Conservation (phyloP, 2,329 filamentous ascomycete genomes). For the Alternaria sp. region DNA sequence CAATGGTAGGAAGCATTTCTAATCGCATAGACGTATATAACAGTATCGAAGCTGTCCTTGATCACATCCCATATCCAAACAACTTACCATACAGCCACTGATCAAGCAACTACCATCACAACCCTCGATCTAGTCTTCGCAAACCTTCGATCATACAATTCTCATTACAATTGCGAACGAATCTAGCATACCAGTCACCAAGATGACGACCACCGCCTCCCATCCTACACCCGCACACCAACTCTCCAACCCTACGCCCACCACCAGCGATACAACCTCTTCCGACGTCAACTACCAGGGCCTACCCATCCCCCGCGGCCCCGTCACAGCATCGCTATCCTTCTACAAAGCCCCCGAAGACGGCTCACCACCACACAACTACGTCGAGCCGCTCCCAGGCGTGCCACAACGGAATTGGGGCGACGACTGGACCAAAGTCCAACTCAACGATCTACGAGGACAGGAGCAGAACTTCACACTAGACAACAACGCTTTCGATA, state of each 20-base stretch:
- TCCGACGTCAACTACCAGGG: constrained; percentile 42
- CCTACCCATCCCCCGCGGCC: constrained; percentile 36
- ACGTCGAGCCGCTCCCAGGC: constrained; percentile 70
- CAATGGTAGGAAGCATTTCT: constrained; percentile 29
- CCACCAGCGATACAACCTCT: constrained; percentile 31
- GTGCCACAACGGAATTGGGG: constrained; percentile 70
- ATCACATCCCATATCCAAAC: constrained; percentile 12
- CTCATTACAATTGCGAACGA: background rate
- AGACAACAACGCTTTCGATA: constrained; percentile 76
- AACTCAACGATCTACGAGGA: constrained; percentile 76
- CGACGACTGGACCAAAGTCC: constrained; percentile 56
- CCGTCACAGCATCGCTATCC: constrained; percentile 34
- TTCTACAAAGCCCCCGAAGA: constrained; percentile 39
- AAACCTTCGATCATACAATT: background rate
- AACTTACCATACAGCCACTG: constrained; percentile 13
- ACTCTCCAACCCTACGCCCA: constrained; percentile 35
- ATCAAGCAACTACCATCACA: constrained; percentile 4
- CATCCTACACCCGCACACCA: constrained; percentile 53
- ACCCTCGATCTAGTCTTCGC: background rate
- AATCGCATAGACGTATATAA: constrained; percentile 37
- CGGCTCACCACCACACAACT: constrained; percentile 45
- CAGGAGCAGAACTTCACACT: constrained; percentile 70
- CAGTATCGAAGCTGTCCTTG: constrained; percentile 2
- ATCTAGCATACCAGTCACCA: constrained; percentile 18
- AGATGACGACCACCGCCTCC: constrained; percentile 52